Evolutionary conservation across 371 early-diverging fungal genomes (phyloP).

Genomic region (Catenaria anguillulae): DNA sequence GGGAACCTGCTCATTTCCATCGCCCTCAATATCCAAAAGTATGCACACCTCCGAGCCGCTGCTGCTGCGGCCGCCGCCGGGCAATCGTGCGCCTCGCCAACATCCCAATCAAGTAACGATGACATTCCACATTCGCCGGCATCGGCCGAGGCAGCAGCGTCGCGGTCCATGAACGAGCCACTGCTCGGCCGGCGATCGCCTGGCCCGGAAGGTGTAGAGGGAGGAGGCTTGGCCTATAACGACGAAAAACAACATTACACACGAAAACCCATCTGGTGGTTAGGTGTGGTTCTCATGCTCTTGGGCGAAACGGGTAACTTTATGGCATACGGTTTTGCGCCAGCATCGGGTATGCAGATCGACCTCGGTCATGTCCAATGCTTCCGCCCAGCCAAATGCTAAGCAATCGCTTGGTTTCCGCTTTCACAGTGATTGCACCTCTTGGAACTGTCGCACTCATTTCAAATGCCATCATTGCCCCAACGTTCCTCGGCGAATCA

Average conservation of each 20-base stretch:
- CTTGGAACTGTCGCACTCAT: constrained; percentile 57
- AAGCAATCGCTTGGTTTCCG: too few species aligned
- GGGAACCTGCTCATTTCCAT: constrained; percentile 51
- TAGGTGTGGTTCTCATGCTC: constrained; percentile 55
- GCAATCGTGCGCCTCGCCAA: too few species aligned
- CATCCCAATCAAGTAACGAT: too few species aligned
- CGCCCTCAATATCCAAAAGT: constrained; percentile 54
- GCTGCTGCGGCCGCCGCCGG: too few species aligned
- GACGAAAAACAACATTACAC: too few species aligned
- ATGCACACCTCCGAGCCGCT: constrained; percentile 29
- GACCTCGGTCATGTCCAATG: too few species aligned
- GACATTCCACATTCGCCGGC: neutral
- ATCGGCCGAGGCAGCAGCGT: too few species aligned
- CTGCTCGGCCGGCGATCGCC: too few species aligned
- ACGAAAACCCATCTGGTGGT: constrained; percentile 39
- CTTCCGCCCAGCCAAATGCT: too few species aligned
- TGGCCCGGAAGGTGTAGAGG: neutral
- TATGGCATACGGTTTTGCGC: constrained; percentile 66
- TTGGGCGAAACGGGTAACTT: constrained; percentile 34
- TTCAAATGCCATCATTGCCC: constrained; percentile 56
- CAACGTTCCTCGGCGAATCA: constrained; percentile 47
- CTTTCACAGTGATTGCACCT: constrained; percentile 56
- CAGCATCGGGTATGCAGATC: too few species aligned
- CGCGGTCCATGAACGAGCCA: too few species aligned
- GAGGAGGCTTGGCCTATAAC: too few species aligned